Percentiles rank a stretch among this genome's conserved stretches.
Evolutionary conservation across 345 rosid genomes (phyloP).

Genomic region (Bruguiera parviflora): DNA sequence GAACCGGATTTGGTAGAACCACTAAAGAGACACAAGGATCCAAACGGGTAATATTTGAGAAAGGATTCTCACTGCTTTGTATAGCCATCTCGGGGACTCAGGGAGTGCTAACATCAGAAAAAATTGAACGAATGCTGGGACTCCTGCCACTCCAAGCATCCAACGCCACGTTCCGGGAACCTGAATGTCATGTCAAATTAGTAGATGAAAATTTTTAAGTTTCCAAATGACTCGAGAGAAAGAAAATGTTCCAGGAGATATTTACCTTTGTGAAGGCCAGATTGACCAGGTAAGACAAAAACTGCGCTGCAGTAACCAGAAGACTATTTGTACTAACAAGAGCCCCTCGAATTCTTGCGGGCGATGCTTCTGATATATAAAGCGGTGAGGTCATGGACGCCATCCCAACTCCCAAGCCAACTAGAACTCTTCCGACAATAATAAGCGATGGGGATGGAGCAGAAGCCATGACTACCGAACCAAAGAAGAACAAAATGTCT

Average conservation of each 20-base stretch:
- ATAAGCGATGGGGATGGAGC: constrained; percentile 76
- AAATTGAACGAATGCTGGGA: constrained; percentile 65
- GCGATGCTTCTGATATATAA: constrained; percentile 88
- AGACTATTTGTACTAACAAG: constrained; percentile 81
- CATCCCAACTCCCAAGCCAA: constrained; percentile 92
- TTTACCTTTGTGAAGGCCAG: constrained; percentile 66
- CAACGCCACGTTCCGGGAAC: constrained; percentile 83
- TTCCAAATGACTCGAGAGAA: not conserved
- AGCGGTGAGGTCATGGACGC: constrained; percentile 97
- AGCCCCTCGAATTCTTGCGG: constrained; percentile 85
- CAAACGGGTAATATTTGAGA: no score
- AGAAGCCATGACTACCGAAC: constrained; percentile 63
- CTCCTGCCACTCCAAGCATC: constrained; percentile 84
- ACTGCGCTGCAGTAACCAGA: constrained; percentile 82
- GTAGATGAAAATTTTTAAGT: not conserved
- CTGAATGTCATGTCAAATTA: constrained; percentile 22
- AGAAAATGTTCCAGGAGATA: not conserved
- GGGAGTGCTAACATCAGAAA: constrained; percentile 64
- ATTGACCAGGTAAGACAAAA: constrained; percentile 75
- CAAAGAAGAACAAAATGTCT: constrained; percentile 60
- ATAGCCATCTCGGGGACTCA: constrained; percentile 91
- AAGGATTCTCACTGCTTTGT: constrained; percentile 34
- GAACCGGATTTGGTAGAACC: no score
- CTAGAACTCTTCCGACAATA: constrained; percentile 64
- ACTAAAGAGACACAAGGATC: no score